Base-by-base conservation (phyloP, 1,284 basidiomycete genomes). In the Mycena sp. region DNA sequence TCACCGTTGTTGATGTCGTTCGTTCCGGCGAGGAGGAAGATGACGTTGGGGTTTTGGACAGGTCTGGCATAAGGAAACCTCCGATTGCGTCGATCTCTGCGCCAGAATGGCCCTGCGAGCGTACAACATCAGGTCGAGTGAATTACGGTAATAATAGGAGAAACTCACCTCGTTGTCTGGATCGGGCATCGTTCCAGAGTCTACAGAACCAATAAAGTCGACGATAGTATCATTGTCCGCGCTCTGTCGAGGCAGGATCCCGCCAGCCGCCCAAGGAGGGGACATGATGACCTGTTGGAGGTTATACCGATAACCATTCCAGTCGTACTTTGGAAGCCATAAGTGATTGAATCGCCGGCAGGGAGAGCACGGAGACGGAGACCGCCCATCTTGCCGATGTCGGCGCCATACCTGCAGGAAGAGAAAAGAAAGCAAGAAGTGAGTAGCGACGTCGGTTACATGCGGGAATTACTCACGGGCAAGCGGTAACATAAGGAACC, bases 1-100 rank as follows among this genome's bases (percentile, higher is more conserved):
- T 51, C 40, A 19, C 21, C 23, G n/a, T 52, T 52, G 50, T 59
- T 59, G 58, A 59, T 59, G 26, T 59, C 49, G 58, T 59, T 59
- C 6, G 58, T 59, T 0, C 58, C 58, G 2, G 58, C 58, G 21
- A 59, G 58, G 19, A 59, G 58, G 30, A 50, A 59, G 25, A 59
- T 6, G n/a, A 59, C 49, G 49, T 59, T 59, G 4, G 58, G 58
- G 10, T 51, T 51, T 29, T 59, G 14, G 49, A 44, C 1, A 59
- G 58, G n/a, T 51, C 49, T 2, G 49, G 58, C 5, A 17, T 21
- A 12, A 50, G 21, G 30, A 37, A 51, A 6, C 21, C 29, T 1
- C 48, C 48, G n/a, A 58, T 58, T 14, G 48, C 6, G 38, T 17
- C 6, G 23, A 58, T 58, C 21, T 48, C 55, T 17, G 55, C 55